These are phyloP conservation scores for Bertia moriformis DNA, from an alignment of 2,329 filamentous ascomycete species.

Conservation along the genomic window DNA sequence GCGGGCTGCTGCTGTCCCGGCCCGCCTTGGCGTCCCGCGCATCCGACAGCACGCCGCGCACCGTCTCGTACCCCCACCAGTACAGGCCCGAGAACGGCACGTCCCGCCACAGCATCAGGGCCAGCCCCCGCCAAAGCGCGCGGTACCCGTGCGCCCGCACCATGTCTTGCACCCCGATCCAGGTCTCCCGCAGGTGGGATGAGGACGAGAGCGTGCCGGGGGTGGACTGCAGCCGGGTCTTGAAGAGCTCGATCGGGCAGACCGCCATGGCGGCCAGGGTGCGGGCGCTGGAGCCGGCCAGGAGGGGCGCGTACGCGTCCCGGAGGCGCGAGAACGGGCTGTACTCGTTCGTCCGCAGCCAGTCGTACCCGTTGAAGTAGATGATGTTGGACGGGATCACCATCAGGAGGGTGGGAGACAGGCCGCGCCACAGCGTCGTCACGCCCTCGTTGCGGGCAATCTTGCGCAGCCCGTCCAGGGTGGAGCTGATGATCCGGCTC, in stretches of 20 bases:
- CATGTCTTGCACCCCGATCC: conserved; percentile 66
- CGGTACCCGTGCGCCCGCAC: conserved; percentile 61
- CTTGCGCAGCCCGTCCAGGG: conserved; percentile 80
- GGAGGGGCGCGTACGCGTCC: conserved; percentile 64
- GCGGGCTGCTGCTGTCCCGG: conserved; percentile 19
- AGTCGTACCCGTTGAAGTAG: conserved; percentile 97
- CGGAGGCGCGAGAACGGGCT: conserved; percentile 56
- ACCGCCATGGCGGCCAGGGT: conserved; percentile 70
- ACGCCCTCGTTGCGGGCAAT: conserved; percentile 87
- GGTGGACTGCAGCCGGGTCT: conserved; percentile 79
- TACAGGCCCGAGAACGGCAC: conserved; percentile 95
- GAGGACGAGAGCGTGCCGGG: conserved; percentile 37
- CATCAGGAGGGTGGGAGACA: conserved; percentile 92
- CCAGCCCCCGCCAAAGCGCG: conserved; percentile 80
- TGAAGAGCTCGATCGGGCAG: conserved; percentile 83
- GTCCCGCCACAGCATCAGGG: conserved; percentile 85
- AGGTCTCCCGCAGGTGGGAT: conserved; percentile 65
- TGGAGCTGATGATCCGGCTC: conserved; percentile 72
- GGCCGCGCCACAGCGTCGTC: conserved; percentile 74
- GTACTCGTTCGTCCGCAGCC: conserved; percentile 59
- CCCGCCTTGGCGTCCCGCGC: conserved; percentile 39
- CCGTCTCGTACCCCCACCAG: conserved; percentile 92
- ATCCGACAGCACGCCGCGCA: conserved; percentile 58
- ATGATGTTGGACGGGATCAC: conserved; percentile 91
- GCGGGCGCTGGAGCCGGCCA: conserved; percentile 66